Conservation (phyloP, 2,329 filamentous ascomycete genomes). For the Diaporthe citri region DNA sequence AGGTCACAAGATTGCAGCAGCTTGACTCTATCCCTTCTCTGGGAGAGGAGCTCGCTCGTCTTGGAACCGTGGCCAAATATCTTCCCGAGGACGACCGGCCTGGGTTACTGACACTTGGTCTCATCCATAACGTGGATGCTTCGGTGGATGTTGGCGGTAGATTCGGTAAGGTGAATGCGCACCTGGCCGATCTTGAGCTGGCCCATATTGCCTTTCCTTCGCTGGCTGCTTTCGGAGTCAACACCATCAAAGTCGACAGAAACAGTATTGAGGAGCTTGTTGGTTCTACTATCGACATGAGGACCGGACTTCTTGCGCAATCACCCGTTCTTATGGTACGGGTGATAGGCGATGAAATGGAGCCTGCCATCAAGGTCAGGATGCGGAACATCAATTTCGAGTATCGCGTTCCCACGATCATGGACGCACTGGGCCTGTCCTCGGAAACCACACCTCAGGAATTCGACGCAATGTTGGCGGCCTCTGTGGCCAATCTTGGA, state of each 20-base stretch:
- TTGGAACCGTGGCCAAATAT: constrained; percentile 93
- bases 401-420: constrained; percentile 86
- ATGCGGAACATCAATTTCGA: constrained; percentile 87
- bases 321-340: constrained; percentile 82
- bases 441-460: constrained; percentile 78
- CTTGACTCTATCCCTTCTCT: constrained; percentile 78
- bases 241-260: constrained; percentile 70
- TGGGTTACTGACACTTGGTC: constrained; percentile 81
- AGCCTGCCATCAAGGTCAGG: constrained; percentile 90
- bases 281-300: constrained; percentile 58
- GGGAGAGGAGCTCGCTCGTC: constrained; percentile 81
- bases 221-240: constrained; percentile 82
- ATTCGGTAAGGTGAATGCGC: constrained; percentile 73
- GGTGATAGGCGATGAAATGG: constrained; percentile 93
- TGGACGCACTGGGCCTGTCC: constrained; percentile 80
- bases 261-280: constrained; percentile 80
- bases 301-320: constrained; percentile 42
- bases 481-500: constrained; percentile 83
- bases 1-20: constrained; percentile 73
- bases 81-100: constrained; percentile 95
- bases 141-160: constrained; percentile 74
- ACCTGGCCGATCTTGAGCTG: constrained; percentile 74
- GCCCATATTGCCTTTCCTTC: constrained; percentile 89
- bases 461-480: constrained; percentile 80
- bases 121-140: constrained; percentile 73